Evolutionary conservation across 2,329 filamentous ascomycete genomes (phyloP).

Genomic region (Xylogone sp.): DNA sequence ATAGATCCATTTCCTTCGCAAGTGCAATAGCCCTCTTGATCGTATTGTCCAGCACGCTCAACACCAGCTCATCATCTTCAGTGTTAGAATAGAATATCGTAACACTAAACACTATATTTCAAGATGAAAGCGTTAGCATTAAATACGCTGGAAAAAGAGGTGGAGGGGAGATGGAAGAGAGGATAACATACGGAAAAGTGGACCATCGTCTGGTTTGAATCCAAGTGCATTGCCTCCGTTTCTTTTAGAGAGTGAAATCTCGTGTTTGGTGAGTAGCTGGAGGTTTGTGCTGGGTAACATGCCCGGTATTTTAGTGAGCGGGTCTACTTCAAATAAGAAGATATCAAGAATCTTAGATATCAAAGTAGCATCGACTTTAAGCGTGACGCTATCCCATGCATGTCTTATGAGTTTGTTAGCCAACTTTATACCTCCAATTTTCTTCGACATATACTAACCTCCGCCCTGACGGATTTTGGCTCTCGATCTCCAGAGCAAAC

Average conservation of each 20-base stretch:
- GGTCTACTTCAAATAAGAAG: background rate
- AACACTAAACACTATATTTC: background rate
- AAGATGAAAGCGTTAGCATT: background rate
- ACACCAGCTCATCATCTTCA: background rate
- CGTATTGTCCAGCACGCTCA: background rate
- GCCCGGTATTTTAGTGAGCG: background rate
- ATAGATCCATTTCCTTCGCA: background rate
- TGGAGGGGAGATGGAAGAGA: background rate
- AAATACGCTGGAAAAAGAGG: background rate
- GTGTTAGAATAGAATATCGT: background rate
- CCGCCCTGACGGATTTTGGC: background rate
- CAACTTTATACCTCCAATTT: background rate
- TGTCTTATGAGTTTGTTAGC: background rate
- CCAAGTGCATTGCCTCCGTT: background rate
- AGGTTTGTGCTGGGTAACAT: background rate
- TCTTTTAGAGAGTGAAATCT: background rate
- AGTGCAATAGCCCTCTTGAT: background rate
- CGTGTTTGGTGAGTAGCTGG: background rate
- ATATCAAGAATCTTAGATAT: background rate
- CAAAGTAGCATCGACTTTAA: background rate
- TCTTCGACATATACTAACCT: background rate
- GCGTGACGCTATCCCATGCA: background rate
- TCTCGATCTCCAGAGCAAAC: background rate
- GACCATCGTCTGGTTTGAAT: background rate
- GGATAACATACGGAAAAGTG: background rate